A percentile compares a stretch with the other conserved stretches of the same genome.
Conservation (phyloP, 2,329 filamentous ascomycete species). For the Ceratocystis destructans region DNA sequence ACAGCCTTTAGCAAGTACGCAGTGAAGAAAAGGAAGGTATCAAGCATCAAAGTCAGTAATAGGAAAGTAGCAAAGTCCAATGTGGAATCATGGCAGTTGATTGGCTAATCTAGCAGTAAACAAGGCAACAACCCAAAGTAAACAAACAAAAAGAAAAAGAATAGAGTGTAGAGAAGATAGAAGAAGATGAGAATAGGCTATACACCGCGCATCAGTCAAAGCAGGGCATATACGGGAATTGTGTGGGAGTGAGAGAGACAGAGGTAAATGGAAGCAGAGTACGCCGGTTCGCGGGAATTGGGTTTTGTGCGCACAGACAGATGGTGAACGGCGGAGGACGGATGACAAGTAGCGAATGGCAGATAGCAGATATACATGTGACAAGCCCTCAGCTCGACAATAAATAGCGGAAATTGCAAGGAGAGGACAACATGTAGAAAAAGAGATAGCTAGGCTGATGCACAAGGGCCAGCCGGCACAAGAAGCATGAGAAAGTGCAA, state of each 20-base stretch:
- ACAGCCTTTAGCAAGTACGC: background rate
- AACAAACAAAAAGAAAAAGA: constrained; percentile 1
- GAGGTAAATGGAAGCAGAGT: background rate
- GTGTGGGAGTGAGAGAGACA: too few species aligned
- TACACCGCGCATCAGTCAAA: background rate
- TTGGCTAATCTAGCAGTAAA: background rate
- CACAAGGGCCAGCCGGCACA: background rate
- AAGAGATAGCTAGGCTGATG: too few species aligned
- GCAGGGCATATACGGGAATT: too few species aligned
- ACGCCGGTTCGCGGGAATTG: background rate
- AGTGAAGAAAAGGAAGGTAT: background rate
- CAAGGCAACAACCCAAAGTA: background rate
- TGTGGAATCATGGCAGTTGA: background rate
- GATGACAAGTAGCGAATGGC: too few species aligned
- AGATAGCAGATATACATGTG: background rate
- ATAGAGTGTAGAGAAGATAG: background rate
- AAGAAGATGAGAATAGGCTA: background rate
- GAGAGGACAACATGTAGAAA: background rate
- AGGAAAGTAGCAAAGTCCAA: background rate
- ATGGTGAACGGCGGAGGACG: too few species aligned
- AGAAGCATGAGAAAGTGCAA: background rate
- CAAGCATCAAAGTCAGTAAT: background rate
- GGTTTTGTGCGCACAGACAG: background rate
- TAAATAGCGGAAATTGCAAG: background rate
- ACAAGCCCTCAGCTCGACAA: background rate